These are phyloP conservation scores for Monascus ruber DNA, from an alignment of 2,329 filamentous ascomycete species.

Conservation along the genomic window DNA sequence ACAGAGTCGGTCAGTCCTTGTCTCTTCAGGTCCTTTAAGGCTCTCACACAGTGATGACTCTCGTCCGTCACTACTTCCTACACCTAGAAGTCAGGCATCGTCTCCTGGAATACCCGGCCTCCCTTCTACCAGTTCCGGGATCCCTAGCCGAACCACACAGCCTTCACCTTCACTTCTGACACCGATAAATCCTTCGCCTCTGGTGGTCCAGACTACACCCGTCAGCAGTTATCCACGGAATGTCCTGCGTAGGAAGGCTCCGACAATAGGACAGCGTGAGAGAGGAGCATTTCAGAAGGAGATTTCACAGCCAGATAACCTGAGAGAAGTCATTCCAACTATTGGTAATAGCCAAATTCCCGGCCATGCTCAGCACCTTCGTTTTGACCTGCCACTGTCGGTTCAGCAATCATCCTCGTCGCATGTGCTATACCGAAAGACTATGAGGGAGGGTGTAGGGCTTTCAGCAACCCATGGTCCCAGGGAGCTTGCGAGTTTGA, in stretches of 20 bases:
- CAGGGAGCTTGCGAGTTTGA: constrained; percentile 27
- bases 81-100: too few species aligned
- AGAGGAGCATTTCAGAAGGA: constrained; percentile 9
- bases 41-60: constrained; percentile 11
- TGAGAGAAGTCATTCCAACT: constrained; percentile 22
- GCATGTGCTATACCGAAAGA: constrained; percentile 7
- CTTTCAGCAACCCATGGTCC: constrained; percentile 14
- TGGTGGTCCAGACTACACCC: constrained; percentile 3
- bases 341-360: constrained; percentile 7
- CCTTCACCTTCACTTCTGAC: too few species aligned
- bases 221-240: constrained; percentile 22
- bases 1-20: constrained; percentile 9
- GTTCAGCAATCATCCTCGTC: constrained; percentile 5
- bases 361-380: background rate
- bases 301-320: constrained; percentile 9
- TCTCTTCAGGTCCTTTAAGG: constrained; percentile 9
- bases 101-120: too few species aligned
- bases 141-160: too few species aligned
- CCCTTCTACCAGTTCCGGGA: too few species aligned
- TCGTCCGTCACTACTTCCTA: constrained; percentile 17
- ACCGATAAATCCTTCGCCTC: too few species aligned
- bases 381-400: background rate
- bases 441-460: constrained; percentile 7
- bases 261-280: constrained; percentile 27
- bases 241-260: constrained; percentile 31